Evolutionary conservation across 352 stramenopile species (phyloP).

Genomic region (Phytophthora sansomeana): DNA sequence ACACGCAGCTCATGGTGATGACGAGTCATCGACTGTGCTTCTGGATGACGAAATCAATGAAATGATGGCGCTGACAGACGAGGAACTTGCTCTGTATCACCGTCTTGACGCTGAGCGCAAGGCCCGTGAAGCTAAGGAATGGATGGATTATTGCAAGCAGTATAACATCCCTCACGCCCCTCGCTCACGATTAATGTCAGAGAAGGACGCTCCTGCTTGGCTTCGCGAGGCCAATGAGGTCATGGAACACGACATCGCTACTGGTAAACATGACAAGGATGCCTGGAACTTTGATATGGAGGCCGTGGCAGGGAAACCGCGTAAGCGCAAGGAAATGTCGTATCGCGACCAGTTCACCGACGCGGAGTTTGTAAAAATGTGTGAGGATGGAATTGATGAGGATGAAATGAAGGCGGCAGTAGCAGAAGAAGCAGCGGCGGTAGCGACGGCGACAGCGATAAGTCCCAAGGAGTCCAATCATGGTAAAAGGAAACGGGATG

Average conservation of each 20-base stretch:
- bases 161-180: conserved; percentile 49
- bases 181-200: conserved; percentile 71
- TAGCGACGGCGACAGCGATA: not conserved
- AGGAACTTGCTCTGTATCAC: conserved; percentile 85
- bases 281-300: conserved; percentile 72
- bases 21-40: conserved; percentile 72
- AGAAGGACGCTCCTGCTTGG: conserved; percentile 78
- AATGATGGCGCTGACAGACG: conserved; percentile 91
- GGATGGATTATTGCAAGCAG: conserved; percentile 73
- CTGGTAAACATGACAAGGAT: conserved; percentile 64
- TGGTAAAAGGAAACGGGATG: conserved; percentile 47
- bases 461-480: conserved; percentile 32
- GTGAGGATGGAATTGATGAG: conserved; percentile 81
- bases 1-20: conserved; percentile 64
- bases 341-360: conserved; percentile 89
- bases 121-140: conserved; percentile 69
- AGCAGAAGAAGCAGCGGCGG: not conserved
- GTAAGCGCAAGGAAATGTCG: conserved; percentile 87
- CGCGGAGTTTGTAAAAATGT: conserved; percentile 90
- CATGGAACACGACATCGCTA: conserved; percentile 65
- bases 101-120: conserved; percentile 72
- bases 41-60: conserved; percentile 90
- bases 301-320: conserved; percentile 49
- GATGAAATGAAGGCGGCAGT: conserved; percentile 31
- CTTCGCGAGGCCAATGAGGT: conserved; percentile 73